Conservation (phyloP, 495 filamentous ascomycete species). For the Aspergillus mulundensis region DNA sequence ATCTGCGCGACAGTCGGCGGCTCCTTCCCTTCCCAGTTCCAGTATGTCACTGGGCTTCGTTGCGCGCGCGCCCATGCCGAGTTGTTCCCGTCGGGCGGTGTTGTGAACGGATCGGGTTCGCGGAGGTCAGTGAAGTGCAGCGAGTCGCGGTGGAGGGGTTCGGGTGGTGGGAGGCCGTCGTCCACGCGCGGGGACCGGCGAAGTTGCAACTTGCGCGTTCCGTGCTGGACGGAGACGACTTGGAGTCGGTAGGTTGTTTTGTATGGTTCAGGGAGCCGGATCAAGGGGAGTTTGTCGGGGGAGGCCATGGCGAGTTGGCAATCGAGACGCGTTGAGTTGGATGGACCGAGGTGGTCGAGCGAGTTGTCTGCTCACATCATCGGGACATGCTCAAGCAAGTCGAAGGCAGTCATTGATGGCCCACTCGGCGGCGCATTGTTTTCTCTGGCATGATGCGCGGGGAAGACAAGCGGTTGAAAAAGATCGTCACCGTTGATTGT, state of each 20-base stretch:
- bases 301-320: neutral
- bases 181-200: conserved; percentile 15
- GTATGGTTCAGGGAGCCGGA: conserved; percentile 24
- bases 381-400: too few species aligned
- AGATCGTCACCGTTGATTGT: too few species aligned
- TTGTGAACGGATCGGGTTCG: conserved; percentile 10
- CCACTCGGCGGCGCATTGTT: too few species aligned
- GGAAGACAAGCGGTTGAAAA: too few species aligned
- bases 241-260: conserved; percentile 21
- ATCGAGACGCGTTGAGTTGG: neutral
- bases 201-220: conserved; percentile 19
- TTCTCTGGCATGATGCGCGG: too few species aligned
- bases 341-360: neutral
- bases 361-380: too few species aligned
- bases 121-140: conserved; percentile 19
- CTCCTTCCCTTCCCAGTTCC: conserved; percentile 27
- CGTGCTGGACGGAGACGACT: conserved; percentile 15
- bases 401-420: too few species aligned
- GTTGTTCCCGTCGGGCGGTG: conserved; percentile 28
- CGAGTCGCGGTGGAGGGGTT: conserved; percentile 23
- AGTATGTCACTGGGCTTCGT: conserved; percentile 24
- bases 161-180: conserved; percentile 20
- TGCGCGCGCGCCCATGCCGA: conserved; percentile 37
- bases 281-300: conserved; percentile 14
- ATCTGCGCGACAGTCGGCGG: conserved; percentile 49